Evolutionary conservation across 345 rosid genomes (phyloP), one percentile per base, ranked within the genome.

Genomic region (Lepidium aucheri): DNA sequence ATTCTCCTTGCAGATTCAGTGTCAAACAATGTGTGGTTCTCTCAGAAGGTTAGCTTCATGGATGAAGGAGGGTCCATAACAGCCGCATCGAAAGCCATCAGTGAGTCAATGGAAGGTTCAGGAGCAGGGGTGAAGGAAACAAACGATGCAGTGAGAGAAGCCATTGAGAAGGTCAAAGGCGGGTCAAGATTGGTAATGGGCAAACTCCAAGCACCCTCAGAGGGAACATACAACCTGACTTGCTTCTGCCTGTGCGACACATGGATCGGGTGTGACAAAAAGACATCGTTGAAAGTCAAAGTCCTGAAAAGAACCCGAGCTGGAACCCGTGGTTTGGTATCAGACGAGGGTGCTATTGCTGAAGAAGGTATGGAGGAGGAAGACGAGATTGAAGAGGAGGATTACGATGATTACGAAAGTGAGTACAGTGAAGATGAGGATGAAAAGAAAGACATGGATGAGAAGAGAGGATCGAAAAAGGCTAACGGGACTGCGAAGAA

Each of bases 281-380:
- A 69, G 82, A 65, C 75, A 15, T 83, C 81, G 45, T 55, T 84
- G 70, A 94, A 90, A 79, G 82, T 90, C 54, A 94, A 90, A 76
- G 77, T 94, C 65, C 77, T 88, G 74, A 94, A 87, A 70, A 77
- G 91, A 72, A 88, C 99, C 20, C 77, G 97, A 56, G 93, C 95
- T 9, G 97, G 96, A 35, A 79, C 91, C 3, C 81, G 96, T 14
- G 95, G 88, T 15, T 51, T 74, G 12, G 71, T 79, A 4, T 57
- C 85, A 10, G 97, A 94, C 15, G 97, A 94, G 73, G 91, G 91
- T 55, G 80, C 81, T 5, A 30, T 80, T 15, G 75, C 81, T 57
- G 99, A 88, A 68, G 99, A 94, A 13, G 99, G 95, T 44, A 58
- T 80, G 39, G 99, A 94, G 72, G 96, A 94, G 84, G 99, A 90